These are phyloP conservation scores for Neurospora intermedia DNA, from an alignment of 495 filamentous ascomycete species.

Conservation along the genomic window DNA sequence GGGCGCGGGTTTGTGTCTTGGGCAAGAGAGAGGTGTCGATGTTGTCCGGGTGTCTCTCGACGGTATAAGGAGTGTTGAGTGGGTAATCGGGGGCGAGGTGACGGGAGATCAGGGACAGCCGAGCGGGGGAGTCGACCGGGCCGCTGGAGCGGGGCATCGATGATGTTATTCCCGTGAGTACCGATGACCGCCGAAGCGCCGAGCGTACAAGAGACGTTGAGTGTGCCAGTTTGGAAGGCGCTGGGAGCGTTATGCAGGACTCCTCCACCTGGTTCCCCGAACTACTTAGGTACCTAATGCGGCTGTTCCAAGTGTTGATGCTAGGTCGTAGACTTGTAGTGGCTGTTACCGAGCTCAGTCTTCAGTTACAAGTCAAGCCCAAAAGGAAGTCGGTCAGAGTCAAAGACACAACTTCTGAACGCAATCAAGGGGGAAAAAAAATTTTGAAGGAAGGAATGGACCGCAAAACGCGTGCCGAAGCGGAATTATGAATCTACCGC, in stretches of 20 bases:
- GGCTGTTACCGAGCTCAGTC: not conserved
- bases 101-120: slow-evolving; percentile 70
- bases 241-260: not conserved
- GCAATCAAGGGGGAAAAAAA: not conserved
- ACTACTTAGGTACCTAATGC: not conserved
- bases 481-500: not conserved
- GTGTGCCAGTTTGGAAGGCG: slow-evolving; percentile 16
- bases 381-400: not conserved
- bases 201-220: slow-evolving; percentile 9
- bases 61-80: slow-evolving; percentile 41
- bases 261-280: not conserved
- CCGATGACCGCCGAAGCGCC: slow-evolving; percentile 18
- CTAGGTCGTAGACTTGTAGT: not conserved
- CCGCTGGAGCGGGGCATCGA: slow-evolving; percentile 33
- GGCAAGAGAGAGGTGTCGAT: slow-evolving; percentile 29
- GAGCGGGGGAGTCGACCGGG: slow-evolving; percentile 53
- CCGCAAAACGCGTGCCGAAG: not conserved
- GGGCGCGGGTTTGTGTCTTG: slow-evolving; percentile 23
- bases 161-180: slow-evolving; percentile 20
- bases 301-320: not conserved
- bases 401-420: not conserved
- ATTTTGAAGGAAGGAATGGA: not conserved
- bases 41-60: slow-evolving; percentile 47
- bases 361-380: not conserved
- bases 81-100: slow-evolving; percentile 50